Base-by-base conservation (phyloP, 1,284 basidiomycete genomes). In the Apiotrichum sp. region DNA sequence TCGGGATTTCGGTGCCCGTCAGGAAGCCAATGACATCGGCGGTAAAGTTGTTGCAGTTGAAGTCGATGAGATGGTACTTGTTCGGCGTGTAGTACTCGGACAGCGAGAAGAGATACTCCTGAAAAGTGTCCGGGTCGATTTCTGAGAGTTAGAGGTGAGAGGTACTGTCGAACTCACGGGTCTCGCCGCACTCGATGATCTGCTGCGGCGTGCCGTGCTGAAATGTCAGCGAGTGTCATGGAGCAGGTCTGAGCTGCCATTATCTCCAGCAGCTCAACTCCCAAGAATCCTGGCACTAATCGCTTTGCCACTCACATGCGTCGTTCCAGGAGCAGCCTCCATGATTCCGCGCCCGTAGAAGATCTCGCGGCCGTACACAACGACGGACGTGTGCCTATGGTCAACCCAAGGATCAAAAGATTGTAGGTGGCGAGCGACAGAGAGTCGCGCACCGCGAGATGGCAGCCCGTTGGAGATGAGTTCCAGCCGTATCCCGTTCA, bases 331-430 rank as follows among this genome's bases (percentile, higher is more conserved):
- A 81, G 32, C 79, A 79, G 64, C 67, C 76, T 75, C 69, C 35
- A 75, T 61, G 55, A 96, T 90, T 6, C 92, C 93, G 66, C 86
- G 88, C 1, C 92, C 92, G 70, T 92, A 96, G 67, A 89, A 93
- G 48, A 89, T 79, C 69, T 96, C 93, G 65, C 84, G 85, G 3
- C 84, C 84, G 72, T 85, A 93, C 1, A 86, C 87, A 45, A 96
- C 90, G 34, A 96, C 83, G 29, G 87, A 89, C 0, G 92, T 93
- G 75, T 96, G 74, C 72, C 72, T 75, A 36, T 5, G 10, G 47
- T 58, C 43, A 58, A 55, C 43, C 22, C 22, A 22, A 22, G 22
- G 22, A 22, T 22, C 22, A 22, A 22, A 22, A 22, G 22, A 22
- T 22, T 22, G 22, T 22, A 22, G 22, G 22, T 22, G 22, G 22